Evolutionary conservation across 2,329 filamentous ascomycete genomes (phyloP).

Genomic region (Truncatella angustata): DNA sequence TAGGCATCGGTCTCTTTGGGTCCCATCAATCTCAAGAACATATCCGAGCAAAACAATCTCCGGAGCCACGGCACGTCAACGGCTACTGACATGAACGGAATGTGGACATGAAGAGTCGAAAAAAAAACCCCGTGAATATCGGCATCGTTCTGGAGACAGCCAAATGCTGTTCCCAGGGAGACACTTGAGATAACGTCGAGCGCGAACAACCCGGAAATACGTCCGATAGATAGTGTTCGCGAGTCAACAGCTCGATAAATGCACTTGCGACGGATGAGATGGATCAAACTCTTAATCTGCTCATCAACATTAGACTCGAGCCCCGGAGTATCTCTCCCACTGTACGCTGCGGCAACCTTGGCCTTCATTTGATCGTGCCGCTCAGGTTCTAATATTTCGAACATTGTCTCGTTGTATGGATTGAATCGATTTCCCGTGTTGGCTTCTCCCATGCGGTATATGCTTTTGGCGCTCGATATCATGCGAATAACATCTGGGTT

Average conservation of each 20-base stretch:
- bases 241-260: conserved; percentile 10
- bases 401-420: conserved; percentile 16
- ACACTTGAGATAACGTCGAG: conserved; percentile 26
- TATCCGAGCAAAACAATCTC: conserved; percentile 16
- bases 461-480: conserved; percentile 16
- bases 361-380: conserved; percentile 21
- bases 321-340: conserved; percentile 18
- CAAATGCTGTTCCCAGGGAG: conserved; percentile 23
- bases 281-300: conserved; percentile 13
- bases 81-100: conserved; percentile 15
- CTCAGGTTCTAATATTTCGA: conserved; percentile 12
- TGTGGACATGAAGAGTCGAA: conserved; percentile 10
- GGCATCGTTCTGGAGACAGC: conserved; percentile 19
- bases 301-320: conserved; percentile 17
- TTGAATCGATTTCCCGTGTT: conserved; percentile 15
- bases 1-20: conserved; percentile 20
- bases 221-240: conserved; percentile 13
- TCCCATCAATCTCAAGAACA: conserved; percentile 17
- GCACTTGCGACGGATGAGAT: conserved; percentile 18
- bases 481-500: conserved; percentile 19
- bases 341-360: conserved; percentile 17
- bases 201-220: conserved; percentile 13
- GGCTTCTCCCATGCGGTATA: conserved; percentile 18
- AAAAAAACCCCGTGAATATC: conserved; percentile 21
- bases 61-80: conserved; percentile 21